Percentiles rank a stretch among this genome's conserved stretches.
Conservation (phyloP, 257 asterid species). For the Jaltomata sinuosa region DNA sequence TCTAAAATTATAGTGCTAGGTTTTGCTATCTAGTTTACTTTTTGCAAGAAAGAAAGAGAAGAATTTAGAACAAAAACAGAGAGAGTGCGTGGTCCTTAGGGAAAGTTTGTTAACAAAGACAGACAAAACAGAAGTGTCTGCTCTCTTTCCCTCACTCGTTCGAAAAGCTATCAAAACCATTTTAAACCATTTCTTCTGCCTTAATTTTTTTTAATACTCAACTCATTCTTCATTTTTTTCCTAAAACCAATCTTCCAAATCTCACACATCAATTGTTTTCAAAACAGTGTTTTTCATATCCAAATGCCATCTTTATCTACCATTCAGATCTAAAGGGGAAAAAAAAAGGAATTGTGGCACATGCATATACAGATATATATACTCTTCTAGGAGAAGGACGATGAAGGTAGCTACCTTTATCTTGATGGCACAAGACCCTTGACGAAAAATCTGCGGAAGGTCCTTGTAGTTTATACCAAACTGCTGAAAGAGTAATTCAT, state of each 20-base stretch:
- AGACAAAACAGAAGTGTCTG: background rate
- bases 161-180: background rate
- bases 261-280: background rate
- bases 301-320: background rate
- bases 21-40: background rate
- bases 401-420: conserved; percentile 37
- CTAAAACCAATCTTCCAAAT: background rate
- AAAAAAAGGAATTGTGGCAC: background rate
- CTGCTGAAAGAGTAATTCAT: conserved; percentile 63
- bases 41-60: background rate
- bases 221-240: background rate
- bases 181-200: background rate
- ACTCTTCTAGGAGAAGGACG: background rate
- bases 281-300: background rate
- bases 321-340: background rate
- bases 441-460: conserved; percentile 72
- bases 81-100: background rate
- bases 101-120: background rate
- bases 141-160: background rate
- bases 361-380: background rate
- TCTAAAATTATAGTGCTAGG: background rate
- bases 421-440: conserved; percentile 75
- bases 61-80: background rate
- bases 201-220: background rate
- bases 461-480: conserved; percentile 72